Evolutionary conservation across 805 yeast genomes (phyloP).

Genomic region (Debaryomyces hansenii): DNA sequence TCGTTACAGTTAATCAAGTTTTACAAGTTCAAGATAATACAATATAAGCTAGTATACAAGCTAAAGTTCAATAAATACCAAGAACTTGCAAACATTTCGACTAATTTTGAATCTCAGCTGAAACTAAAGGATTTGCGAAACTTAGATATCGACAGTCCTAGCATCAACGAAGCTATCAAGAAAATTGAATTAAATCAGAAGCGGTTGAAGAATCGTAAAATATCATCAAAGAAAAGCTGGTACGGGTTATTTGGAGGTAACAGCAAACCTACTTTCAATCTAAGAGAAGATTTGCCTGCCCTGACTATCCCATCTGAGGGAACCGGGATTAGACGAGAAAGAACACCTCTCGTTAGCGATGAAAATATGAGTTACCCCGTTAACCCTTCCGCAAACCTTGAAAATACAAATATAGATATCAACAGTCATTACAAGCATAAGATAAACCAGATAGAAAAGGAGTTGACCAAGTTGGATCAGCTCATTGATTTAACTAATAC

Average conservation of each 20-base stretch:
- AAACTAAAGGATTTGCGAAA: conserved; percentile 30
- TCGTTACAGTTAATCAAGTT: conserved; percentile 47
- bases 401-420: conserved; percentile 1
- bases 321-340: background rate
- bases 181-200: conserved; percentile 28
- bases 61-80: conserved; percentile 39
- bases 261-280: conserved; percentile 10
- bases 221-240: conserved; percentile 36
- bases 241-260: conserved; percentile 45
- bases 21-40: conserved; percentile 53
- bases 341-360: too few relatives aligned
- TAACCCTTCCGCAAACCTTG: background rate
- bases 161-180: conserved; percentile 34
- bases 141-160: conserved; percentile 37
- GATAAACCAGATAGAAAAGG: conserved; percentile 38
- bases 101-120: conserved; percentile 15
- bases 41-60: conserved; percentile 41
- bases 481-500: conserved; percentile 42
- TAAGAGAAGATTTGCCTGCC: background rate
- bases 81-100: conserved; percentile 31
- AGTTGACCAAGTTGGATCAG: conserved; percentile 46
- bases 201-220: conserved; percentile 9
- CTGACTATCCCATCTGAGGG: background rate
- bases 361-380: background rate
- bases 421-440: conserved; percentile 25